phyloP scores from a whole-genome alignment of 768 basidiomycete genomes.

The Calocera cornea region DNA sequence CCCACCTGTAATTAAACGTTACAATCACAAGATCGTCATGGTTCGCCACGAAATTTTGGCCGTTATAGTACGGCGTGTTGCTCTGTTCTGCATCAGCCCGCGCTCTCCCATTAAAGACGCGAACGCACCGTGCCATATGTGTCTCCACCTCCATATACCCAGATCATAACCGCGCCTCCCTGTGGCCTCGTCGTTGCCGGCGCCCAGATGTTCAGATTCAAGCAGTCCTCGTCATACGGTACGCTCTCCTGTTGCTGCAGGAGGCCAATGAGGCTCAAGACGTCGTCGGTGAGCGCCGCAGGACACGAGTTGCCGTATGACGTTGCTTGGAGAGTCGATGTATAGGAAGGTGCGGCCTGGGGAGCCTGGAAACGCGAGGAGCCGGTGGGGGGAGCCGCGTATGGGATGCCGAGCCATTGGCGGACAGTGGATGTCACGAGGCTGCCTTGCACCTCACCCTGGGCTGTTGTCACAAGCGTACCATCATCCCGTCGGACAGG shows the following conservation, averaged over 20 bases:
- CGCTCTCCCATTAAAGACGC: slow-evolving; percentile 5
- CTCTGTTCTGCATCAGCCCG: background rate
- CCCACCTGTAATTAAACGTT: background rate
- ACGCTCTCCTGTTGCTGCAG: background rate
- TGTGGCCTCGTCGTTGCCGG: slow-evolving; percentile 11
- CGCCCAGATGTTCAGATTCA: slow-evolving; percentile 22
- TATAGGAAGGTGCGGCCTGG: background rate
- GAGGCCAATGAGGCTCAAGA: background rate
- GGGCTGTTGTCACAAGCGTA: background rate
- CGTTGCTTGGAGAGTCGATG: background rate
- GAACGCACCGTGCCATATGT: slow-evolving; percentile 15
- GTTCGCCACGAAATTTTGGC: slow-evolving; percentile 8
- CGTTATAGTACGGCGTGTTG: slow-evolving; percentile 13
- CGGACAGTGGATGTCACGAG: background rate
- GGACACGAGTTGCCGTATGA: background rate
- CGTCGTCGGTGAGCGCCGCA: background rate
- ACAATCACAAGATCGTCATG: slow-evolving; percentile 13
- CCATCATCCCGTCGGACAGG: background rate
- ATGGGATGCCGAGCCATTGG: background rate
- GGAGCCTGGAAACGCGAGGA: background rate
- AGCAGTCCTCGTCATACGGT: slow-evolving; percentile 15
- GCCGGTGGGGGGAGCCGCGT: background rate
- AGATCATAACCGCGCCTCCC: slow-evolving; percentile 15
- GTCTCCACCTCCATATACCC: slow-evolving; percentile 17
- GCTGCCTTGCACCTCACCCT: background rate